These are phyloP conservation scores for Penicillium rolfsii DNA, from an alignment of 2,329 filamentous ascomycete genomes.

Conservation along the genomic window DNA sequence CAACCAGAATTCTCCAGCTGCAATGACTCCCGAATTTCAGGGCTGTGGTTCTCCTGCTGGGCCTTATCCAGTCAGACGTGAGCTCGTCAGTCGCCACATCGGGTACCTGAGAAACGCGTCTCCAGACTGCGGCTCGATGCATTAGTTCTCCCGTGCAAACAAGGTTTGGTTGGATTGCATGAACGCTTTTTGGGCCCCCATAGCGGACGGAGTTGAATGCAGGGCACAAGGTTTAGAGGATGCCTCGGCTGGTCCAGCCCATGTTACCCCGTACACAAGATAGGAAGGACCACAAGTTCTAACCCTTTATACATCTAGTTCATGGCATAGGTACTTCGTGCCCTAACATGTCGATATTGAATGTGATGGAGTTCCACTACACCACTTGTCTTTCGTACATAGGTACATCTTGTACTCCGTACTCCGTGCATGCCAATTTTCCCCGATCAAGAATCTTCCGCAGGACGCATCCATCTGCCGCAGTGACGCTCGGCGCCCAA, in stretches of 20 bases:
- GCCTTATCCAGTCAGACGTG: conserved; percentile 16
- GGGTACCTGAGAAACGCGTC: conserved; percentile 25
- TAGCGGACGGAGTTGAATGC: neutral
- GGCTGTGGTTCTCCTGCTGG: conserved; percentile 14
- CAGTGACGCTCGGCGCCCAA: neutral
- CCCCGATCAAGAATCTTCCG: conserved; percentile 9
- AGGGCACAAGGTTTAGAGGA: neutral
- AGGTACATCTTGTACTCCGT: neutral
- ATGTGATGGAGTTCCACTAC: neutral
- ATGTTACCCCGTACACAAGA: neutral
- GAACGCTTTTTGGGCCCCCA: conserved; percentile 24
- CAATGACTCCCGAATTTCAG: conserved; percentile 19
- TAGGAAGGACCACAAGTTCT: neutral
- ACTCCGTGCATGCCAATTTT: neutral
- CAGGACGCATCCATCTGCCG: neutral
- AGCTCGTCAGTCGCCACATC: conserved; percentile 24
- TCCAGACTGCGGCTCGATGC: conserved; percentile 34
- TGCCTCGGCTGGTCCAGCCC: neutral
- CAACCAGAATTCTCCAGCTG: conserved; percentile 5
- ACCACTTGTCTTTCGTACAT: neutral
- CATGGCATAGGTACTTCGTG: neutral
- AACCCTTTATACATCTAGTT: neutral
- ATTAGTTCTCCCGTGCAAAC: conserved; percentile 31
- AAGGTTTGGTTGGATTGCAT: conserved; percentile 30
- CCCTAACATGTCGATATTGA: neutral